Evolutionary conservation across 1,284 basidiomycete genomes (phyloP).

Genomic region (Ganoderma sinense): DNA sequence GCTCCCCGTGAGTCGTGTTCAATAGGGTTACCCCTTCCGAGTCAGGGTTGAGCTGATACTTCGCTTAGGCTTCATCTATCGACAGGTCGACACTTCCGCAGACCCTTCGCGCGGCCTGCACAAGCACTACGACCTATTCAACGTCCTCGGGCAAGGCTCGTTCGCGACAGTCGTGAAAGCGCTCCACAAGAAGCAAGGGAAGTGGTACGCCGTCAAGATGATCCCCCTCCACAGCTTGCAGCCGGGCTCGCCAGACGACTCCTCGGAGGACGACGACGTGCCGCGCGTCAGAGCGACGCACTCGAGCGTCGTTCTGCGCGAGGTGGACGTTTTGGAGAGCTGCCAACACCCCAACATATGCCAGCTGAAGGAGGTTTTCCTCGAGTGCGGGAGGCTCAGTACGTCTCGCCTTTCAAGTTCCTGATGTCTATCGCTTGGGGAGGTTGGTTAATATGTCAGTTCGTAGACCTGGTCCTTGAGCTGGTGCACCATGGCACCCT

Average conservation of each 20-base stretch:
- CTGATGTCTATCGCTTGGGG: neutral
- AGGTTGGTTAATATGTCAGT: neutral
- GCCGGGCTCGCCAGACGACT: conserved; percentile 2
- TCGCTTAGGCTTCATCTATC: conserved; percentile 54
- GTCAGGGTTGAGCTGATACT: conserved; percentile 27
- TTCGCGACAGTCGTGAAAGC: conserved; percentile 84
- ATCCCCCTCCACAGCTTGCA: conserved; percentile 59
- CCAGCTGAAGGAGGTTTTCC: conserved; percentile 81
- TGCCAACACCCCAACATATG: conserved; percentile 87
- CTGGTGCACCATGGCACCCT: conserved; percentile 21
- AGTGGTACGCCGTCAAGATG: conserved; percentile 81
- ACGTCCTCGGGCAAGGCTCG: conserved; percentile 80
- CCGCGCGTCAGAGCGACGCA: conserved; percentile 47
- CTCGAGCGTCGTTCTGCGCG: conserved; percentile 48
- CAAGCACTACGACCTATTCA: conserved; percentile 67
- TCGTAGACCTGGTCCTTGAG: conserved; percentile 21
- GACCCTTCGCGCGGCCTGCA: conserved; percentile 62
- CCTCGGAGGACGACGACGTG: neutral
- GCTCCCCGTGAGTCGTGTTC: conserved; percentile 51
- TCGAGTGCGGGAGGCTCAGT: conserved; percentile 73
- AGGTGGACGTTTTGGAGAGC: conserved; percentile 80
- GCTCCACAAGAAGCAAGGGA: conserved; percentile 64
- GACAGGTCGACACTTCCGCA: conserved; percentile 57
- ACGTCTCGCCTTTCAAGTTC: conserved; percentile 33
- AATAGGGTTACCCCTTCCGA: conserved; percentile 65